Evolutionary conservation across 2,329 filamentous ascomycete species (phyloP), one percentile per base, ranked within the genome.

Genomic region (Grosmannia clavigera): DNA sequence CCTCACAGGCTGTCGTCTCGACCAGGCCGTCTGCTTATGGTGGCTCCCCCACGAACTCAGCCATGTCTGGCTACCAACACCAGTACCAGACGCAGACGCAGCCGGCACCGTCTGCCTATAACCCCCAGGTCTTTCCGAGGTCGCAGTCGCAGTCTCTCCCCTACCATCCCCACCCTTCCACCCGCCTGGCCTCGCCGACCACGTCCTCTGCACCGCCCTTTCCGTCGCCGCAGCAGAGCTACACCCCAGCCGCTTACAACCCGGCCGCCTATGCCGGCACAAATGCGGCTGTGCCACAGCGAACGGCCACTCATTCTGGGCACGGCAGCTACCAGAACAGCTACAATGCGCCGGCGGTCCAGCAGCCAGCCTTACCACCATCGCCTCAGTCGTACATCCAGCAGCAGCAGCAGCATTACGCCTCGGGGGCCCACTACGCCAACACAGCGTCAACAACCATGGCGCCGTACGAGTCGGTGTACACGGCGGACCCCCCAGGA

Each of bases 91-190:
- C 74, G 61, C 74, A 79, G 64, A 70, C 74, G 61, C 70, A 75
- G 61, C 67, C 75, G 62, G 72, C 78, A 64, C 75, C 78, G 9
- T 67, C 76, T 27, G 71, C 81, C 52, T 92, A 92, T 72, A 92
- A 92, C 68, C 88, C 89, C 81, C 66, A 66, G 87, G 69, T 76
- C 46, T 92, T 83, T 69, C 75, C 74, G 60, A 76, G 80, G 59
- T 76, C 80, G 40, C 79, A 80, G 61, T 81, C 81, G 29, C 76
- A 76, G n/a, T 73, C 73, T 7, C 51, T 78, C 76, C 60, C 76
- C 75, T 62, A 75, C 74, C 63, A 72, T 73, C 31, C 63, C 3
- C 60, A 62, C 14, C 60, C 59, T 3, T 64, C 69, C 12, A 65
- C 70, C 55, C 73, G 74, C 65, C 70, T 77, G 62, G 65, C 70